Conservation (phyloP, 108 stramenopile species). For the Schizochytrium sp. region DNA sequence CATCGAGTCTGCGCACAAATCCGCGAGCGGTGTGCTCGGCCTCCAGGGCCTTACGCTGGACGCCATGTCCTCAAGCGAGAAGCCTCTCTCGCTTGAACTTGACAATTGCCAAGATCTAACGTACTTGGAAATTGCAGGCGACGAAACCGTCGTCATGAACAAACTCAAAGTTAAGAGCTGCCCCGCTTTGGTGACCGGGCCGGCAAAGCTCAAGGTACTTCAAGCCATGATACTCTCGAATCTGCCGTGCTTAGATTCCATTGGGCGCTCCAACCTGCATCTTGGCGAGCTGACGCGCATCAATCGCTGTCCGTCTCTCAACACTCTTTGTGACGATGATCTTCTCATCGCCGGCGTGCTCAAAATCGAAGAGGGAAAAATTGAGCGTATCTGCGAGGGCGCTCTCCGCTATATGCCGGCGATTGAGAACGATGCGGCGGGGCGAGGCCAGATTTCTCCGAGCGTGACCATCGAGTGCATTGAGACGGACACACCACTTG, state of each 20-base stretch:
- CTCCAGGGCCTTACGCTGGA: neutral
- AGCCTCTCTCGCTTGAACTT: neutral
- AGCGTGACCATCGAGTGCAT: neutral
- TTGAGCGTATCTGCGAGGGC: neutral
- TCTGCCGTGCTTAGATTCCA: neutral
- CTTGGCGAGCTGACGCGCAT: neutral
- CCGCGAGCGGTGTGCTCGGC: neutral
- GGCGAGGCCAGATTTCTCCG: neutral
- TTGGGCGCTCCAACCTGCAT: neutral
- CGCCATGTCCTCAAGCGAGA: neutral
- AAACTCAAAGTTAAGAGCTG: neutral
- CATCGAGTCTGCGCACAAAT: neutral
- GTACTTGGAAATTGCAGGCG: neutral
- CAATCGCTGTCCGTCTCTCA: neutral
- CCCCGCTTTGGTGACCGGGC: neutral
- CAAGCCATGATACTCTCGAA: neutral
- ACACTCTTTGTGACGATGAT: neutral
- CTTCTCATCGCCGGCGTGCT: neutral
- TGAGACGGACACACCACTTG: neutral
- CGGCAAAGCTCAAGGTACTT: neutral
- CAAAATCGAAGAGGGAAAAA: neutral
- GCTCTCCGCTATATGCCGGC: neutral
- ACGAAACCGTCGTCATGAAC: neutral
- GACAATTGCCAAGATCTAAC: neutral
- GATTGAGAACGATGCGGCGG: neutral